These are phyloP conservation scores for Oryza glumipatula DNA, from an alignment of 176 grass and related monocot genomes.

Conservation along the genomic window DNA sequence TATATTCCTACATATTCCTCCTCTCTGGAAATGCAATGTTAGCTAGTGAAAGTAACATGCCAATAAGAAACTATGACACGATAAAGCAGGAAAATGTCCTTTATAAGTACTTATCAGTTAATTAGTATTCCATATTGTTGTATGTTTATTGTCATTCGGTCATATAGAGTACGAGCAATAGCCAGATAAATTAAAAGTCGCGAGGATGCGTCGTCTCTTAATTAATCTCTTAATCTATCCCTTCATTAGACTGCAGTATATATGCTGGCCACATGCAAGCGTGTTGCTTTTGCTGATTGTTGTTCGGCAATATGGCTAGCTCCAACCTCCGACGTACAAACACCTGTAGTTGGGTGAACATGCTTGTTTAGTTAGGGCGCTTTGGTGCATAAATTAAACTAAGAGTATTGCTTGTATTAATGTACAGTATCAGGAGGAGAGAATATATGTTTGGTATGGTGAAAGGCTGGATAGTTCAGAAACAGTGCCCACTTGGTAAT, in stretches of 20 bases:
- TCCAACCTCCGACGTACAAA: not conserved
- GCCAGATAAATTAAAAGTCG: not conserved
- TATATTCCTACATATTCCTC: not conserved
- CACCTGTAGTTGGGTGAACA: not conserved
- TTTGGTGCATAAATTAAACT: not conserved
- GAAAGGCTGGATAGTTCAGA: conserved; percentile 30
- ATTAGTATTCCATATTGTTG: not conserved
- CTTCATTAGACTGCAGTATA: not conserved
- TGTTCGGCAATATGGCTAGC: not conserved
- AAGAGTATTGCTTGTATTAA: not conserved
- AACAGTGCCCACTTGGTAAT: conserved; percentile 21
- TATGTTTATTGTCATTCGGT: not conserved
- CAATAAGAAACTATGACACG: not conserved
- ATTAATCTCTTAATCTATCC: not conserved
- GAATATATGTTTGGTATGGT: conserved; percentile 44
- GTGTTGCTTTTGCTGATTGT: not conserved
- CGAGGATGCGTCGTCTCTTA: not conserved
- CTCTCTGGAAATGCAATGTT: not conserved
- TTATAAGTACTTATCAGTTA: not conserved
- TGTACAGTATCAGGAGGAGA: conserved; percentile 30
- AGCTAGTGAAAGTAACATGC: not conserved
- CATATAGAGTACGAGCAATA: not conserved
- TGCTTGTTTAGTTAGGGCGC: conserved; percentile 19
- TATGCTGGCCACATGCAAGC: conserved; percentile 1
- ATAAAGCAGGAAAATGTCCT: not conserved